Evolutionary conservation across 2,329 filamentous ascomycete species (phyloP).

Genomic region (Fusarium verticillioides): DNA sequence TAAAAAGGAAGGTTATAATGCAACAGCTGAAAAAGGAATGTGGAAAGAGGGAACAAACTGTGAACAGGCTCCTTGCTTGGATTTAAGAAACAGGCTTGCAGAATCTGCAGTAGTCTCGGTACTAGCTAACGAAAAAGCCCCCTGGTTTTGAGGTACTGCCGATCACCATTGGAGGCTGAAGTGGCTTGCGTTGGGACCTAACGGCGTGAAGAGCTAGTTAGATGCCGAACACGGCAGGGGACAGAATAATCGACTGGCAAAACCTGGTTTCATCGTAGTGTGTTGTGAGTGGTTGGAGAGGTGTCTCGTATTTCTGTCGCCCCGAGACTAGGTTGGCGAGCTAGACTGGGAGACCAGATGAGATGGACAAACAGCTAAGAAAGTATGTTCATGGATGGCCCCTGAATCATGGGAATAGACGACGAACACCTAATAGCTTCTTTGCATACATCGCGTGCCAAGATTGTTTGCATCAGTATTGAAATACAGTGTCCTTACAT

Average conservation of each 20-base stretch:
- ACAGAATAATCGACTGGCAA: background rate
- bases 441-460: background rate
- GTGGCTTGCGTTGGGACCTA: background rate
- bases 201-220: background rate
- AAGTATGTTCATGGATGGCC: background rate
- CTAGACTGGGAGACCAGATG: background rate
- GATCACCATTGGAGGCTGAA: background rate
- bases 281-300: background rate
- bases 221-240: background rate
- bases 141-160: slow-evolving; percentile 7
- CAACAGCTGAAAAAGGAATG: slow-evolving; percentile 1
- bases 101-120: slow-evolving; percentile 9
- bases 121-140: background rate
- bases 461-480: background rate
- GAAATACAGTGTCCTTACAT: background rate
- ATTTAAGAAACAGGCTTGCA: slow-evolving; percentile 15
- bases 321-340: background rate
- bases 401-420: background rate
- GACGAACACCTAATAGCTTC: background rate
- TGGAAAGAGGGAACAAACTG: background rate
- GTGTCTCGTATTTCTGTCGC: background rate
- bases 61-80: background rate
- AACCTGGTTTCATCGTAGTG: background rate
- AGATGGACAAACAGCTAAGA: slow-evolving; percentile 1
- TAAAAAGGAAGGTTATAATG: background rate